Evolutionary conservation across 2,329 filamentous ascomycete species (phyloP).

Genomic region (Fusarium sarcochroum): DNA sequence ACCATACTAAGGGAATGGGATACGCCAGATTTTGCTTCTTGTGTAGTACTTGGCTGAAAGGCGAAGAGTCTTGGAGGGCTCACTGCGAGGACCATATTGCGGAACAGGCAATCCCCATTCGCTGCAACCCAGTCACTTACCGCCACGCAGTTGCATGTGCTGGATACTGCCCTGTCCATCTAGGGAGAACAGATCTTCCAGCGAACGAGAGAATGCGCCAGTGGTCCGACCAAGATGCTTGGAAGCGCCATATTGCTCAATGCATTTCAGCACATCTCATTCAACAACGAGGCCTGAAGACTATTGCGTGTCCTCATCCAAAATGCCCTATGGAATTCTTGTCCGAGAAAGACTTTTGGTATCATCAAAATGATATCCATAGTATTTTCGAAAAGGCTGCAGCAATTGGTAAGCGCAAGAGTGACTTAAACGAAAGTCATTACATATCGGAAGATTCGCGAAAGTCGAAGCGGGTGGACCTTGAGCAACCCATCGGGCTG

Average conservation of each 20-base stretch:
- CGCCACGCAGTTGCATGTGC: constrained; percentile 6
- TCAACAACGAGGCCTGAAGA: no score
- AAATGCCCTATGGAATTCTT: background rate
- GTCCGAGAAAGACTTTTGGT: no score
- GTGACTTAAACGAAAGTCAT: no score
- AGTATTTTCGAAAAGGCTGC: no score
- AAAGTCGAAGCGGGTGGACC: no score
- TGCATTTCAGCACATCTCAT: no score
- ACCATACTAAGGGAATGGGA: background rate
- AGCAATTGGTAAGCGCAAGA: no score
- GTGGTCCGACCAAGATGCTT: background rate
- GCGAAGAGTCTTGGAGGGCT: background rate
- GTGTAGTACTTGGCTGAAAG: background rate
- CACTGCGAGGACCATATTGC: background rate
- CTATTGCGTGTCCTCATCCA: no score
- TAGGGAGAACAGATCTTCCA: background rate
- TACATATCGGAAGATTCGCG: no score
- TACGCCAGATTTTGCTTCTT: background rate
- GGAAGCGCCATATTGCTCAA: background rate
- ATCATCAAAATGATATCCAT: no score
- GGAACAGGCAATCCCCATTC: background rate
- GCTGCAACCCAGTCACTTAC: background rate
- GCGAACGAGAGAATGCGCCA: background rate
- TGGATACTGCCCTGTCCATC: constrained; percentile 3
- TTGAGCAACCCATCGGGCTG: no score